phyloP scores from a whole-genome alignment of 202 grass and related monocot species.

The Zizania palustris region DNA sequence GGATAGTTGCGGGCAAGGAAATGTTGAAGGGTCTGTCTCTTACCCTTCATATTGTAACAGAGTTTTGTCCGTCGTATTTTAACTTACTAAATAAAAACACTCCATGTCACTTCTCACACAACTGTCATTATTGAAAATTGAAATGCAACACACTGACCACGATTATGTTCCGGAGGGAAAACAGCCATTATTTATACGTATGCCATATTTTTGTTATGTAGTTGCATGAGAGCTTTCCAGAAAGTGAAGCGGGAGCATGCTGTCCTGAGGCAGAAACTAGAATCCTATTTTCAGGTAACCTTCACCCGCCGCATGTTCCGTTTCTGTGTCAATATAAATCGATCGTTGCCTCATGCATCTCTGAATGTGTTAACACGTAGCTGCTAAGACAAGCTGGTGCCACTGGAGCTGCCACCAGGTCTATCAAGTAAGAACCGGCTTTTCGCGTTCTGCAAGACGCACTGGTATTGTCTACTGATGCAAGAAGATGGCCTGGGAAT shows the following conservation, averaged over 20 bases:
- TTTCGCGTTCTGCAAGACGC: constrained; percentile 3
- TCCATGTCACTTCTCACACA: not conserved
- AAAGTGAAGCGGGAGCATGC: constrained; percentile 90
- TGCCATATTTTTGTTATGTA: constrained; percentile 52
- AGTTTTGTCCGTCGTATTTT: constrained; percentile 17
- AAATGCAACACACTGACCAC: not conserved
- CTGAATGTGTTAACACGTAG: constrained; percentile 42
- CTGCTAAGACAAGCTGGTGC: constrained; percentile 74
- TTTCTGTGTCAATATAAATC: not conserved
- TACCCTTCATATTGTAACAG: not conserved
- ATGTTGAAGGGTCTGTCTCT: constrained; percentile 68
- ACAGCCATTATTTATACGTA: not conserved
- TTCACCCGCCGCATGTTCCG: not conserved
- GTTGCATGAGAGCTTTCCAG: constrained; percentile 82
- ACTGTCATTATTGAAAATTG: not conserved
- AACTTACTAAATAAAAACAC: not conserved
- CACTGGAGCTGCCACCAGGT: constrained; percentile 60
- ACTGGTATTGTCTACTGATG: not conserved
- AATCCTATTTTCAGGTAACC: constrained; percentile 95
- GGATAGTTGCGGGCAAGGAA: constrained; percentile 71
- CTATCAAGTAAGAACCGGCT: constrained; percentile 46
- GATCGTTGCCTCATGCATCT: not conserved
- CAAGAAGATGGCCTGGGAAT: too few relatives aligned
- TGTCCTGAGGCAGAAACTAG: constrained; percentile 75
- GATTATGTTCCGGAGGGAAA: not conserved